phyloP scores from a whole-genome alignment of 305 asterid genomes.

The Ilex paraguariensis region DNA sequence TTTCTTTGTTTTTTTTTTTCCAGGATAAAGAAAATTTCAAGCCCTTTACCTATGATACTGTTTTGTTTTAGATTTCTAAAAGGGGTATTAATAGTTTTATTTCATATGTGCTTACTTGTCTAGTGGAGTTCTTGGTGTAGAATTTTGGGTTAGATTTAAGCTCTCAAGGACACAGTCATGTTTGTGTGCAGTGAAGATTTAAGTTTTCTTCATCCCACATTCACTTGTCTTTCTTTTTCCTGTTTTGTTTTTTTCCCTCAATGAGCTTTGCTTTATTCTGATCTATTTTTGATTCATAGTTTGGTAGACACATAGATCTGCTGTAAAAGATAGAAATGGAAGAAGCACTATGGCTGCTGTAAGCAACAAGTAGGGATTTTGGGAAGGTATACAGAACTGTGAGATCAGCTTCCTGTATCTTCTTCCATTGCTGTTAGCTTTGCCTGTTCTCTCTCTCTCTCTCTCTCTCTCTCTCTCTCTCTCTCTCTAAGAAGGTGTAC shows the following conservation, averaged over 20 bases:
- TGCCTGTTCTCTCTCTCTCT: conserved; percentile 17
- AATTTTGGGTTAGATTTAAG: conserved; percentile 19
- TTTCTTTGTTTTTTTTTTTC: not conserved
- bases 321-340: conserved; percentile 20
- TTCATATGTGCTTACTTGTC: conserved; percentile 4
- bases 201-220: conserved; percentile 22
- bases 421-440: conserved; percentile 25
- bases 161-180: conserved; percentile 12
- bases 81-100: conserved; percentile 10
- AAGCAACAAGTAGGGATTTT: not conserved
- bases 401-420: conserved; percentile 34
- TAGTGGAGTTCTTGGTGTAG: conserved; percentile 17
- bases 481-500: conserved; percentile 7
- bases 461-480: conserved; percentile 7
- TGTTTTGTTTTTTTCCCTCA: conserved; percentile 19
- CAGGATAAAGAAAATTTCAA: not conserved
- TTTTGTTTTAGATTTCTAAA: conserved; percentile 12
- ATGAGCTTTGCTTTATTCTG: conserved; percentile 17
- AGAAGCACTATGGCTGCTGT: conserved; percentile 11
- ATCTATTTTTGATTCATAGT: conserved; percentile 38
- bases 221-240: conserved; percentile 25
- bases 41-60: not conserved
- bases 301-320: conserved; percentile 43
- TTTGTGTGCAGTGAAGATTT: conserved; percentile 16
- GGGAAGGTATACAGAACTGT: conserved; percentile 28